phyloP scores from a whole-genome alignment of 257 asterid genomes.

The Plantago major region DNA sequence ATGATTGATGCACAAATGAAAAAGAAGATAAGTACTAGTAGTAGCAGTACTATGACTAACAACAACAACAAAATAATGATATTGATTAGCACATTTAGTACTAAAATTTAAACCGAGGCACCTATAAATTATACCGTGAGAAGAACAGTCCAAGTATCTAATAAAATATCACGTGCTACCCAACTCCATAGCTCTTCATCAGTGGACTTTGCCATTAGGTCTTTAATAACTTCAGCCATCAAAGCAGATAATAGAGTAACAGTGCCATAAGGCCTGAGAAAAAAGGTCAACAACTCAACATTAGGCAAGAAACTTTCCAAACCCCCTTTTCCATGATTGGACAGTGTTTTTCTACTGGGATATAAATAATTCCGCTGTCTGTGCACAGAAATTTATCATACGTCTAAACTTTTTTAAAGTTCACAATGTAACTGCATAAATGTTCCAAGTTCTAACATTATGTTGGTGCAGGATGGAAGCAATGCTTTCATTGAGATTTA shows the following conservation, averaged over 20 bases:
- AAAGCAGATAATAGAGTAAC: slow-evolving; percentile 62
- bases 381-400: background rate
- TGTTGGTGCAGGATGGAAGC: no score
- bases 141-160: slow-evolving; percentile 87
- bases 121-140: slow-evolving; percentile 51
- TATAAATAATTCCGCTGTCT: slow-evolving; percentile 9
- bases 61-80: no score
- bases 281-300: slow-evolving; percentile 17
- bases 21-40: slow-evolving; percentile 5
- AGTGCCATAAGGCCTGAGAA: slow-evolving; percentile 83
- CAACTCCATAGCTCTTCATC: slow-evolving; percentile 98
- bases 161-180: slow-evolving; percentile 93
- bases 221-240: slow-evolving; percentile 79
- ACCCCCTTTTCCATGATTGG: background rate
- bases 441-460: no score
- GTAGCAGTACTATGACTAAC: no score
- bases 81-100: background rate
- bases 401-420: background rate
- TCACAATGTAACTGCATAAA: no score
- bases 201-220: slow-evolving; percentile 53
- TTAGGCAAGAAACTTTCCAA: slow-evolving; percentile 9
- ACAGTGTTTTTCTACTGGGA: background rate
- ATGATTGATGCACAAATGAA: background rate
- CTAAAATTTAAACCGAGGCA: slow-evolving; percentile 11
- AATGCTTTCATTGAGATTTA: no score